Base-by-base conservation (phyloP, 75 land plant species). In the Picea glauca region DNA sequence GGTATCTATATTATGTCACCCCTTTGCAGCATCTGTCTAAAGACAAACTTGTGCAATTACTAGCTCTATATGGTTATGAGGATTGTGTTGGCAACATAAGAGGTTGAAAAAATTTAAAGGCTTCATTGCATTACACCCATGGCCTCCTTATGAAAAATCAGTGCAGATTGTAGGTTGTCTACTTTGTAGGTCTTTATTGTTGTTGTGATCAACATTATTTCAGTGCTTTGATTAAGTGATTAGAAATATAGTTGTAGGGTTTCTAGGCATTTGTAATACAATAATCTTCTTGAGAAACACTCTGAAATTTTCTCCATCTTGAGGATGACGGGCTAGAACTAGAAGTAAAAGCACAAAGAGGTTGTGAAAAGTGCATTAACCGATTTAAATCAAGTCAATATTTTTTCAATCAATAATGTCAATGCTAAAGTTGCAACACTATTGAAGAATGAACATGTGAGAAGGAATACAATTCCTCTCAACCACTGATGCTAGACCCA, bases 41-140 rank as follows among this genome's bases (percentile, higher is more conserved):
- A 77, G 85, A 84, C 32, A 84, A 65, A 77, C 85, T 84, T 77
- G 83, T 84, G 35, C 85, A 84, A 80, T 79, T 84, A 35, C 63
- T 84, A 78, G 61, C 63, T 63, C 83, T 80, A 15, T 83, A 72
- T 58, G 85, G 85, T 38, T 80, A 81, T 5, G 76, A 84, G 31
- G 77, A 75, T 35, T 58, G 83, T 58, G 14, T 35, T 5, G 59
- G 50, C 0, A 75, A 58, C 17, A 75, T 18, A 23, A 75, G 59
- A 13, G 33, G 60, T 32, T 56, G 76, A 57, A 13, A 6, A 20
- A 70, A 30, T 21, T 70, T 32, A 26, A 43, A 43, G 7, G 13
- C 23, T 70, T 40, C 74, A 40, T 43, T 70, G 74, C 43, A 70
- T 70, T 17, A 70, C 43, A 43, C 38, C n/a, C n/a, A 18, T n/a